A percentile compares a stretch with the other conserved stretches of the same genome.
Conservation (phyloP, 352 stramenopile species). For the Thraustotheca clavata region DNA sequence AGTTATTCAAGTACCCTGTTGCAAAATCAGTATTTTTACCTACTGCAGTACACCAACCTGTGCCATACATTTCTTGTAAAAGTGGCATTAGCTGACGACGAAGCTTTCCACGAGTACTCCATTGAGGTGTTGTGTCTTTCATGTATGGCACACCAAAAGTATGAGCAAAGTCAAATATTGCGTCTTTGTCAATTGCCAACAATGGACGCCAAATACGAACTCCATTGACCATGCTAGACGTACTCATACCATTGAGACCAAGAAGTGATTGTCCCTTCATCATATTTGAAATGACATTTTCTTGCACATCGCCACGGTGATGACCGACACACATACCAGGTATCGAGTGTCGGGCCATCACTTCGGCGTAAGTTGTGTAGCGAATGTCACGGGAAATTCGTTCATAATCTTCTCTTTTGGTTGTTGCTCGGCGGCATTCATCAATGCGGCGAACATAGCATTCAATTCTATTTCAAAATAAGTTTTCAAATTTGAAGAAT, state of each 20-base stretch:
- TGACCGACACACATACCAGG: conserved; percentile 95
- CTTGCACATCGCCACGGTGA: conserved; percentile 94
- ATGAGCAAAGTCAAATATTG: conserved; percentile 94
- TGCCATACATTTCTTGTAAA: conserved; percentile 93
- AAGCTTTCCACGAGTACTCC: conserved; percentile 95
- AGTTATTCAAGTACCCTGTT: conserved; percentile 60
- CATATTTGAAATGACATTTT: conserved; percentile 98
- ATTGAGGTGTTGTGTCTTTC: conserved; percentile 95
- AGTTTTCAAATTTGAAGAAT: conserved; percentile 1
- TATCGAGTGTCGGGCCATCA: conserved; percentile 54
- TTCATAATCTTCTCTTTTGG: conserved; percentile 94
- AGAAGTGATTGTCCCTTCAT: conserved; percentile 92
- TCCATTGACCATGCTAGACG: conserved; percentile 58
- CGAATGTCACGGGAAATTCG: conserved; percentile 88
- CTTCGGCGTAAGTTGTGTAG: conserved; percentile 88
- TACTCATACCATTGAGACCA: conserved; percentile 92
- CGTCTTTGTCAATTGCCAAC: conserved; percentile 89
- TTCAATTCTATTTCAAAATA: conserved; percentile 44
- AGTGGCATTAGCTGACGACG: conserved; percentile 91
- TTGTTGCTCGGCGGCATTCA: conserved; percentile 87
- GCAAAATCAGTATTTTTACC: not conserved
- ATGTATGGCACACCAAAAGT: conserved; percentile 95
- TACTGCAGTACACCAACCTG: conserved; percentile 26
- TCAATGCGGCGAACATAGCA: conserved; percentile 86
- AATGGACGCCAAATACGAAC: conserved; percentile 89